A percentile compares a stretch with the other conserved stretches of the same genome.
phyloP scores from a whole-genome alignment of 1,139 yeast species.

The Martiniozyma asiatica region DNA sequence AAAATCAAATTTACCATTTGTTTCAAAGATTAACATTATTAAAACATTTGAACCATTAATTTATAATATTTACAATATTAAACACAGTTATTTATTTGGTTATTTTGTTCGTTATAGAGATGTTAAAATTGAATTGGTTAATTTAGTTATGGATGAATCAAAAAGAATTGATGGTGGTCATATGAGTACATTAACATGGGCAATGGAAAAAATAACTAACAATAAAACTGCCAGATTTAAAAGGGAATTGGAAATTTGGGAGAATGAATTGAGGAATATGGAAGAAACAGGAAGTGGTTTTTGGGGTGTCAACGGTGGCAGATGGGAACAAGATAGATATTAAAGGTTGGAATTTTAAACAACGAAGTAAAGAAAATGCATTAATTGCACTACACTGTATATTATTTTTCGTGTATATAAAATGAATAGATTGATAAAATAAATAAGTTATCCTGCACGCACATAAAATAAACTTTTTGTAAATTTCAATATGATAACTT shows the following conservation, averaged over 20 bases:
- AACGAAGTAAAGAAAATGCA: too few relatives aligned
- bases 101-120: slow-evolving; percentile 10
- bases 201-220: slow-evolving; percentile 15
- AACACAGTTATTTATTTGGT: slow-evolving; percentile 9
- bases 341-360: too few relatives aligned
- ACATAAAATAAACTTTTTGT: too few relatives aligned
- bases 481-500: too few relatives aligned
- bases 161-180: slow-evolving; percentile 11
- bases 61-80: slow-evolving; percentile 9
- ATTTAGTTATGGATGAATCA: slow-evolving; percentile 14
- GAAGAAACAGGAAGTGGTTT: slow-evolving; percentile 16
- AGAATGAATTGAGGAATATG: slow-evolving; percentile 14
- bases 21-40: slow-evolving; percentile 12
- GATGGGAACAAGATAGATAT: slow-evolving; percentile 8
- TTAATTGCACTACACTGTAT: too few relatives aligned
- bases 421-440: too few relatives aligned
- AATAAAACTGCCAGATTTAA: slow-evolving; percentile 9
- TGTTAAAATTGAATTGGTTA: slow-evolving; percentile 11
- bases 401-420: too few relatives aligned
- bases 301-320: slow-evolving; percentile 13
- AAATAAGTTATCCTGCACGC: too few relatives aligned
- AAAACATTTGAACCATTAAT: slow-evolving; percentile 16
- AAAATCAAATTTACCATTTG: slow-evolving; percentile 6
- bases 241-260: slow-evolving; percentile 14
- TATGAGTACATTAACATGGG: slow-evolving; percentile 17